Conservation (phyloP, 768 basidiomycete species). For the Pluteus cervinus region DNA sequence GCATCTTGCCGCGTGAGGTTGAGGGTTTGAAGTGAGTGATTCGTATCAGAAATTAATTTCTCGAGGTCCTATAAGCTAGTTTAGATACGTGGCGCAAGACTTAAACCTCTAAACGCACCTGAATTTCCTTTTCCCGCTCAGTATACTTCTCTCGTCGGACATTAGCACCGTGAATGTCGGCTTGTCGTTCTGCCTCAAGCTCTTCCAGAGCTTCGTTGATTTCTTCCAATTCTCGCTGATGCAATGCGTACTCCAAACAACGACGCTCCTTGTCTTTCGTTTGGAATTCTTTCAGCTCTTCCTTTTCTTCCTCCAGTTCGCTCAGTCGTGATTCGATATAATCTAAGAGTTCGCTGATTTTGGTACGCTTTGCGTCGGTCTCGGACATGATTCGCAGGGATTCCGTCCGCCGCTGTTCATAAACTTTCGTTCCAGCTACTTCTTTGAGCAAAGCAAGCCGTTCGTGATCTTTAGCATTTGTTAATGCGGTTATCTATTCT, state of each 20-base stretch:
- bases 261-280: constrained; percentile 92
- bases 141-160: constrained; percentile 77
- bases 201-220: constrained; percentile 81
- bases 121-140: constrained; percentile 77
- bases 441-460: constrained; percentile 93
- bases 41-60: constrained; percentile 60
- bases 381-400: constrained; percentile 96
- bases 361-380: constrained; percentile 86
- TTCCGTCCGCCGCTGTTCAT: constrained; percentile 90
- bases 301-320: constrained; percentile 97
- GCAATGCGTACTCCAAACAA: constrained; percentile 91
- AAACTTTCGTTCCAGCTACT: constrained; percentile 96
- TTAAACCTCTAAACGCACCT: constrained; percentile 39
- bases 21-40: constrained; percentile 67
- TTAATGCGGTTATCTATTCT: constrained; percentile 84
- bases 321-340: constrained; percentile 86
- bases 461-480: constrained; percentile 95
- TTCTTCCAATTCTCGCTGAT: constrained; percentile 87
- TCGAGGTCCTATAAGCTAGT: constrained; percentile 57
- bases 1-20: constrained; percentile 66
- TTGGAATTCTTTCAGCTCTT: constrained; percentile 95
- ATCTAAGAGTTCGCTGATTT: constrained; percentile 84
- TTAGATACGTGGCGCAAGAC: constrained; percentile 1
- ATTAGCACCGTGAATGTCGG: constrained; percentile 83
- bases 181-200: constrained; percentile 75